A percentile compares a stretch with the other conserved stretches of the same genome.
These are phyloP conservation scores for Teratosphaeria pseudoeucalypti DNA, from an alignment of 2,329 filamentous ascomycete species.

Conservation along the genomic window DNA sequence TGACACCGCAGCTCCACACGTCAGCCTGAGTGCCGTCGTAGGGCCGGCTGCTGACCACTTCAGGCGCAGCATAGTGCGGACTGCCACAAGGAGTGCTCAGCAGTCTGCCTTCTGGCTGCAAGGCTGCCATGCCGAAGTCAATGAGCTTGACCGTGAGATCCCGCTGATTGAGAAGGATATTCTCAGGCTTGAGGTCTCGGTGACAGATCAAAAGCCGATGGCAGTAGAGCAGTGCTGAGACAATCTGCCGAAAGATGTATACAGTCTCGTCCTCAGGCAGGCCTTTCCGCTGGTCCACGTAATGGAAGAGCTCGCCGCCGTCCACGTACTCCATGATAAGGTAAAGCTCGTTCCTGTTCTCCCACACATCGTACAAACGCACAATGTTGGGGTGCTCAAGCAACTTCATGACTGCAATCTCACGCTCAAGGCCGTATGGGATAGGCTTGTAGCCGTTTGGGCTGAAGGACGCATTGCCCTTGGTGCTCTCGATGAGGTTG, in stretches of 20 bases:
- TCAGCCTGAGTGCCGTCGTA: slow-evolving; percentile 84
- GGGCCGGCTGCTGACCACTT: slow-evolving; percentile 64
- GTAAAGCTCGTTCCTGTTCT: slow-evolving; percentile 89
- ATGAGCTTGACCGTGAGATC: slow-evolving; percentile 76
- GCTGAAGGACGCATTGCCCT: slow-evolving; percentile 21
- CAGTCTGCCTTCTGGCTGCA: slow-evolving; percentile 69
- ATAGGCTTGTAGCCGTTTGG: slow-evolving; percentile 24
- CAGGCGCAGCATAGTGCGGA: slow-evolving; percentile 91
- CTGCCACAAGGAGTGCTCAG: slow-evolving; percentile 89
- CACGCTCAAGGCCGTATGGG: slow-evolving; percentile 80
- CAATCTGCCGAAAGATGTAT: slow-evolving; percentile 82
- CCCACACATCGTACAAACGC: slow-evolving; percentile 92
- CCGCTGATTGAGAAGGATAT: slow-evolving; percentile 72
- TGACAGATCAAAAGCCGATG: slow-evolving; percentile 94
- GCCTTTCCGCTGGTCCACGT: slow-evolving; percentile 64
- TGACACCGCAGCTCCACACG: slow-evolving; percentile 89
- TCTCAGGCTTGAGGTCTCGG: slow-evolving; percentile 92
- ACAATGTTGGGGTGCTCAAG: slow-evolving; percentile 93
- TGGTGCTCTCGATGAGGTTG: slow-evolving; percentile 65
- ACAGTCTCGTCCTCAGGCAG: slow-evolving; percentile 71
- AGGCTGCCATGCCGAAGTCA: slow-evolving; percentile 94
- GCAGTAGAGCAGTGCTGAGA: slow-evolving; percentile 84
- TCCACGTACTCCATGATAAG: slow-evolving; percentile 89
- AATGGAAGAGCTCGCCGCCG: slow-evolving; percentile 74
- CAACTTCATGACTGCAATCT: slow-evolving; percentile 94